Evolutionary conservation across 352 stramenopile genomes (phyloP), one percentile per base, ranked within the genome.

Genomic region (Pythium coloratum): DNA sequence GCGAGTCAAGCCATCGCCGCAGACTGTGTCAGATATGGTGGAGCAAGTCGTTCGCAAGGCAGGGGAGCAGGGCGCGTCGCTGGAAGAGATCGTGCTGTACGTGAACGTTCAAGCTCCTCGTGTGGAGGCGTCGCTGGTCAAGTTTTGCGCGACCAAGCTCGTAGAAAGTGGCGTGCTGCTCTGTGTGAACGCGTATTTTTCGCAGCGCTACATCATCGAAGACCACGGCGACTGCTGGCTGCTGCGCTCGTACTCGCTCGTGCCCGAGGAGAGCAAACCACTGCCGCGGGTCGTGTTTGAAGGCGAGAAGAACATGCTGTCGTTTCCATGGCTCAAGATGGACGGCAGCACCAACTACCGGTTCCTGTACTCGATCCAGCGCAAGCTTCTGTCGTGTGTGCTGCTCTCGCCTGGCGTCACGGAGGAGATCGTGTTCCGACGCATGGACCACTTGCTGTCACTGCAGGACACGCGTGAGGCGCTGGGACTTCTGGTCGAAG

Each of bases 321-420:
- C 85, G 32, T 94, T 84, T 61, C 86, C 86, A 30, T 94, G 86
- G 86, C 73, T 92, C 30, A 91, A 91, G 66, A 94, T 92, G 86
- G 78, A 92, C 59, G 84, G 86, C 32, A 80, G 75, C 55, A 83
- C 78, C 33, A 91, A 94, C 62, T 84, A 86, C 65, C 77, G 74
- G 30, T 94, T 94, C 57, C 40, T 94, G 16, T 89, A 91, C 30
- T 76, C 80, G 28, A 86, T 94, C 50, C 86, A 94, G 62, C 86
- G 86, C 49, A 92, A 90, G 60, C 53, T 94, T 47, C 64, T 94
- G 24, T 57, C 78, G 28, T 72, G 80, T 24, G 72, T 94, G 36
- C 42, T 92, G 44, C 55, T 84, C 56, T 65, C 65, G 2, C 86
- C 86, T 0, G 86, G 86, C 33, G 82, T 91, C 42, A 82, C 76